phyloP scores from a whole-genome alignment of 2,329 filamentous ascomycete genomes.

The Penicillium crustosum region DNA sequence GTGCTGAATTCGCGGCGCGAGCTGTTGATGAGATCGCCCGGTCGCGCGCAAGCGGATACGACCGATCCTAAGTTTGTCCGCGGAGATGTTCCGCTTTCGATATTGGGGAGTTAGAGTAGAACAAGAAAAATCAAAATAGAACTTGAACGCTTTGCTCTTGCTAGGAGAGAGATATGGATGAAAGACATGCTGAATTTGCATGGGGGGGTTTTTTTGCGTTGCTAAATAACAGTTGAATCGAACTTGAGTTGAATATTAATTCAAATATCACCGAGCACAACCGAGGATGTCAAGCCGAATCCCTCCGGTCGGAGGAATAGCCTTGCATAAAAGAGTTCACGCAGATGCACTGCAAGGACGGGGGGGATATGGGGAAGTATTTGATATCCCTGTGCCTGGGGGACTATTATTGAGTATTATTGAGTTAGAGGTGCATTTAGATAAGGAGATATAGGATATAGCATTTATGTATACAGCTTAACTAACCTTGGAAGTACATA shows the following conservation, averaged over 20 bases:
- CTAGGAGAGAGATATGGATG: not conserved
- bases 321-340: slow-evolving; percentile 9
- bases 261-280: slow-evolving; percentile 4
- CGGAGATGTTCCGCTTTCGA: not conserved
- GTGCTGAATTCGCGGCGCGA: slow-evolving; percentile 32
- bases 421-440: slow-evolving; percentile 1
- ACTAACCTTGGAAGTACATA: no score
- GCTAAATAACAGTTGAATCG: not conserved
- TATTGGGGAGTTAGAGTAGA: not conserved
- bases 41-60: slow-evolving; percentile 19
- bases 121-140: slow-evolving; percentile 11
- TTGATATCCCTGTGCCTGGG: not conserved
- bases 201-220: not conserved
- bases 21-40: slow-evolving; percentile 29
- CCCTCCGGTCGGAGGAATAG: slow-evolving; percentile 16
- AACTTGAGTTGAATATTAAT: not conserved
- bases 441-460: not conserved
- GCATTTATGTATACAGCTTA: not conserved
- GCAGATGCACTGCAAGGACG: slow-evolving; percentile 23
- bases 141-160: not conserved
- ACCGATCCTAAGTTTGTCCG: slow-evolving; percentile 16
- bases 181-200: not conserved
- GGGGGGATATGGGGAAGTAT: slow-evolving; percentile 5
- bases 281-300: slow-evolving; percentile 15
- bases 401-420: not conserved